Evolutionary conservation across 495 filamentous ascomycete genomes (phyloP), one percentile per base, ranked within the genome.

Genomic region (Xylaria venustula): DNA sequence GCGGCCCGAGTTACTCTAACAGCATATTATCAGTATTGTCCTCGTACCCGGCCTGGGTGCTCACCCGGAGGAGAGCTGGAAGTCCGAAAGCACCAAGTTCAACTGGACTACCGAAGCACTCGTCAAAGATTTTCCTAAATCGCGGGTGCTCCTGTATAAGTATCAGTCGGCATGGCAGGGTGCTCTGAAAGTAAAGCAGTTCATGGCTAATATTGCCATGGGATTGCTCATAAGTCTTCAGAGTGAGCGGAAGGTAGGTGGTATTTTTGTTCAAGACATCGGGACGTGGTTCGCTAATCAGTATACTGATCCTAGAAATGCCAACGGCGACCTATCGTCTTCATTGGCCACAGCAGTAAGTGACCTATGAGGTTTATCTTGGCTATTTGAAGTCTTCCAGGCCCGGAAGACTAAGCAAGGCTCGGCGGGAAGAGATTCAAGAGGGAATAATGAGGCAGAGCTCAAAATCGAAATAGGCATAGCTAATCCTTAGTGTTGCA

Each of bases 31-130:
- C 51, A 73, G 70, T 62, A 80, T 87, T 44, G 84, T 87, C 15
- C 80, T 87, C 54, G 85, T 89, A 30, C 86, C 88, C 57, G 86
- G 86, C 23, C 69, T 89, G 12, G 87, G 87, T 51, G 86, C 86
- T 19, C 73, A 87, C 54, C 84, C 86, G 4, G 73, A 85, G 32
- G 75, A 85, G 12, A 84, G 84, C 30, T 88, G 86, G 86, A 83
- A 81, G 14, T 83, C 78, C 40, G 78, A 81, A 54, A 72, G 66
- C 20, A 75, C 75, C 7, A 76, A 78, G 45, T 78, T 79, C 47
- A 88, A 84, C 66, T 88, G 86, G 86, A 84, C 85, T 20, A 71
- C 58, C 14, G 67, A 73, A 19, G 70, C 68, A 1, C 44, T 73
- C 1, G 59, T 71, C 11, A 62, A 60, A 36, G 68, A 73, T 49